Evolutionary conservation across 768 basidiomycete genomes (phyloP), one percentile per base, ranked within the genome.

Genomic region (Daedaleopsis sinensis): DNA sequence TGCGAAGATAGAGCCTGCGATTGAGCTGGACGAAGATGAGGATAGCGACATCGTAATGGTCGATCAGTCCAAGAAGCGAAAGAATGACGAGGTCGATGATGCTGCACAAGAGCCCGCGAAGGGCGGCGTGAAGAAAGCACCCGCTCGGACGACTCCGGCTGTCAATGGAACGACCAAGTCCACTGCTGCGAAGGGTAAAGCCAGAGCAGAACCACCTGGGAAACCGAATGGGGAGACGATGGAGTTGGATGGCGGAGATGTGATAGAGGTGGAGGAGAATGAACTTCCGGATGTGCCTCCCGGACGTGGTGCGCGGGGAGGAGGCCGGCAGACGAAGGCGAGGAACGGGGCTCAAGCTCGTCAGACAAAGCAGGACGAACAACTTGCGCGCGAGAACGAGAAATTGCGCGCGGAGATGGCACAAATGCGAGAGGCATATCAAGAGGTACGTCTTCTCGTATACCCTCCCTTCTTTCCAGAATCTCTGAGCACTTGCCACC

Each of bases 121-220:
- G 43, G 27, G 27, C 7, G 50, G 36, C 21, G 46, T 60, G 24
- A 67, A 62, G 62, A 66, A 60, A 43, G 19, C 46, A 4, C 27
- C 56, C 1, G 49, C 52, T 62, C 24, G 64, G 58, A 35, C 54
- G 8, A 58, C 53, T 16, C 23, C 55, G 11, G 23, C 39, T 1
- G 24, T 57, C 6, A 68, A 65, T n/a, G 65, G 62, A 2, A 76
- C 76, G 60, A 70, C 66, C 7, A 80, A 77, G 66, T 72, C 70
- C 6, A 78, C 71, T 2, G 77, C 69, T 52, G 74, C 68, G 49
- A 70, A 68, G 53, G 65, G 68, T 37, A 72, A 64, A 55, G 47
- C 52, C 55, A 76, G 68, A 43, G 64, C 65, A 3, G 61, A 65
- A 21, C 63, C 18, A 18, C 32, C 43, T 58, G 43, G 57, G 48